Evolutionary conservation across 306 rosid genomes (phyloP).

Genomic region (Prinsepia uniflora): DNA sequence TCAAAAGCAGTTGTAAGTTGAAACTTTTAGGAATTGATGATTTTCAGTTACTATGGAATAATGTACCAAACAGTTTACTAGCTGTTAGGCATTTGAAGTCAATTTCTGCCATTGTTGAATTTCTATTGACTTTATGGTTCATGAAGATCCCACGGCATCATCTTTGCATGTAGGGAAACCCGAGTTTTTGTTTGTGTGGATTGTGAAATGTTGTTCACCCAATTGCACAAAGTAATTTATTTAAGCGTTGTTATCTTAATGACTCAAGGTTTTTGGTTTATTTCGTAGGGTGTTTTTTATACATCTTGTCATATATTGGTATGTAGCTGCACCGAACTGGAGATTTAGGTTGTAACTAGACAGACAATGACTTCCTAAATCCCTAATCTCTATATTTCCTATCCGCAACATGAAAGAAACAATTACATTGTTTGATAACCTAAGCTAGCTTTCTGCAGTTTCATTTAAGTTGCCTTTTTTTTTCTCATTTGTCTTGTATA

Average conservation of each 20-base stretch:
- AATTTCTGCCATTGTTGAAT: background rate
- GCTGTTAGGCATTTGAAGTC: background rate
- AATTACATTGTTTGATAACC: background rate
- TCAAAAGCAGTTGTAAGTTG: background rate
- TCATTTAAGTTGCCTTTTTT: background rate
- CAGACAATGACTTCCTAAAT: background rate
- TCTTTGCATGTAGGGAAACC: background rate
- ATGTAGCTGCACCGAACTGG: background rate
- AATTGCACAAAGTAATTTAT: background rate
- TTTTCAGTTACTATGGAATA: background rate
- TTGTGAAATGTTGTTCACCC: background rate
- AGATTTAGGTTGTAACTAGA: background rate
- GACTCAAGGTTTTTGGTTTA: background rate
- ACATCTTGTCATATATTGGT: background rate
- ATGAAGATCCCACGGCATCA: background rate
- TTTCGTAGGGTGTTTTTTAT: background rate
- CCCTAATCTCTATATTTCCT: background rate
- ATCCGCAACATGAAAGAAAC: background rate
- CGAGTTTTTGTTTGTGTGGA: background rate
- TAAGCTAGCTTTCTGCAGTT: background rate
- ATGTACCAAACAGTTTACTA: background rate
- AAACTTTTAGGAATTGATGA: background rate
- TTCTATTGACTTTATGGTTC: background rate
- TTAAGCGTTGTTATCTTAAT: background rate
- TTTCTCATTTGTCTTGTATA: background rate